These are phyloP conservation scores for Aspergillus coremiiformis DNA, from an alignment of 495 filamentous ascomycete genomes.

Conservation along the genomic window DNA sequence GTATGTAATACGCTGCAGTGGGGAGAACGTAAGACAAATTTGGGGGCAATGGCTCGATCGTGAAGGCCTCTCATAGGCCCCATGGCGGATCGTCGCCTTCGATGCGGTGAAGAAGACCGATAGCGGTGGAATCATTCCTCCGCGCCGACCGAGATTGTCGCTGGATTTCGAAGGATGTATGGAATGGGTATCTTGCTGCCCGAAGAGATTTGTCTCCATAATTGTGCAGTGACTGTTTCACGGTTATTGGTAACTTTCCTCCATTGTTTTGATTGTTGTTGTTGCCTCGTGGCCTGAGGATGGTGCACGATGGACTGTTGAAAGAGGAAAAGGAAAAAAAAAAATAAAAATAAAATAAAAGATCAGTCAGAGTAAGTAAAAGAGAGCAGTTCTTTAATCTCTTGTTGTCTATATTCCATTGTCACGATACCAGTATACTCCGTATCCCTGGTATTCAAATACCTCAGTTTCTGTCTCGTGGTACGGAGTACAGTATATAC, in stretches of 20 bases:
- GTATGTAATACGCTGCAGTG: too few species aligned
- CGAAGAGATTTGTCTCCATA: background rate
- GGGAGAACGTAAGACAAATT: background rate
- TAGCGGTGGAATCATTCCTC: background rate
- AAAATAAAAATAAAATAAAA: background rate
- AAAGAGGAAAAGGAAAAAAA: too few species aligned
- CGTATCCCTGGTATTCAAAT: too few species aligned
- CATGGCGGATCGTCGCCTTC: constrained; percentile 17
- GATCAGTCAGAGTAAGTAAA: background rate
- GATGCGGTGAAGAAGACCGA: constrained; percentile 26
- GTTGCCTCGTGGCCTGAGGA: background rate
- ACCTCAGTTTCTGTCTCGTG: background rate
- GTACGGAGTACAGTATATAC: too few species aligned
- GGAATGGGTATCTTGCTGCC: background rate
- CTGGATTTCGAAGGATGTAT: constrained; percentile 7
- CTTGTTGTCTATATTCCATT: too few species aligned
- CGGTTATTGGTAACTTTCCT: background rate
- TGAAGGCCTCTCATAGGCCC: constrained; percentile 14
- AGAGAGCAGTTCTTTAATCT: background rate
- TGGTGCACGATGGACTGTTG: too few species aligned
- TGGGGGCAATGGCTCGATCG: background rate
- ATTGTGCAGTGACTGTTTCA: background rate
- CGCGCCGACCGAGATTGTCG: constrained; percentile 8
- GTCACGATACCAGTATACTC: too few species aligned
- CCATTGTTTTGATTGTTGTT: background rate